phyloP scores from a whole-genome alignment of 768 basidiomycete genomes.

The Boletus speciosus region DNA sequence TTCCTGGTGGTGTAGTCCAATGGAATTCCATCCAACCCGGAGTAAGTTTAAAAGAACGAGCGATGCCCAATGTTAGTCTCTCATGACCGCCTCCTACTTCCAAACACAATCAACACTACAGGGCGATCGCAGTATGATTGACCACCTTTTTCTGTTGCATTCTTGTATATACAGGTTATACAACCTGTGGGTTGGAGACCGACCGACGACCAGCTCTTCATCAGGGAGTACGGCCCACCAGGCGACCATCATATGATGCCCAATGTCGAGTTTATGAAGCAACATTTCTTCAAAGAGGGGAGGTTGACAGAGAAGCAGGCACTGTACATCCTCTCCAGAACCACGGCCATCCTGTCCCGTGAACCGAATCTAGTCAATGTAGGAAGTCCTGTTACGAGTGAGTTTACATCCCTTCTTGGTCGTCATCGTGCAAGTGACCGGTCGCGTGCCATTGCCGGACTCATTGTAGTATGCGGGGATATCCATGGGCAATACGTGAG shows the following conservation, averaged over 20 bases:
- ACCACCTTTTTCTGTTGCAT: conserved; percentile 18
- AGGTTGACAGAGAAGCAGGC: conserved; percentile 82
- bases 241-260: conserved; percentile 48
- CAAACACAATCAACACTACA: conserved; percentile 10
- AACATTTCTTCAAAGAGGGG: conserved; percentile 88
- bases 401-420: conserved; percentile 28
- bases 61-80: conserved; percentile 32
- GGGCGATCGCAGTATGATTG: conserved; percentile 26
- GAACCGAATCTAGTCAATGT: conserved; percentile 89
- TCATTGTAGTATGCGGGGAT: conserved; percentile 80
- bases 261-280: conserved; percentile 75
- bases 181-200: conserved; percentile 63
- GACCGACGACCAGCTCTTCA: conserved; percentile 71
- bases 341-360: conserved; percentile 58
- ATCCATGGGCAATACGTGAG: conserved; percentile 96
- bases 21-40: conserved; percentile 18
- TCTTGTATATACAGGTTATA: conserved; percentile 51
- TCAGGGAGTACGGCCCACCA: conserved; percentile 41
- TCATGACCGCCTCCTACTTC: conserved; percentile 8
- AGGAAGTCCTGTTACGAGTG: conserved; percentile 87
- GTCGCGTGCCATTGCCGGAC: conserved; percentile 3
- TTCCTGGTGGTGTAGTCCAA: conserved; percentile 23
- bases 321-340: conserved; percentile 69
- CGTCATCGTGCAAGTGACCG: conserved; percentile 4
- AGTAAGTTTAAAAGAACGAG: conserved; percentile 30